A percentile compares a stretch with the other conserved stretches of the same genome.
Conservation (phyloP, 2,329 filamentous ascomycete genomes). For the Gremmenia infestans region DNA sequence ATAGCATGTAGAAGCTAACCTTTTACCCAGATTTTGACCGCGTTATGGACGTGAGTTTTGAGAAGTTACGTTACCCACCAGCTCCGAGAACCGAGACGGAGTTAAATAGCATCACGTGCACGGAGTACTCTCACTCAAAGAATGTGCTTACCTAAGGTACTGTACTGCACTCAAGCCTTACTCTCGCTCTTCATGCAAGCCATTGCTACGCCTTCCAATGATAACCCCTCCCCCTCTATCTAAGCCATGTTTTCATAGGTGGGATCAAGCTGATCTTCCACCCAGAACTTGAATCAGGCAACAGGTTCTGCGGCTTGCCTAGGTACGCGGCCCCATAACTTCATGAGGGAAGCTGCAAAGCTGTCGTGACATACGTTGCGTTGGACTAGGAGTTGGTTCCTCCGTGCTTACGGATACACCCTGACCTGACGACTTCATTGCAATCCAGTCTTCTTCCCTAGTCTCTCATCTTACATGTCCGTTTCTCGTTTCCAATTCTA, state of each 20-base stretch:
- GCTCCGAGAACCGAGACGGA: neutral
- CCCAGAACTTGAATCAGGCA: neutral
- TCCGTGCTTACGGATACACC: slow-evolving; percentile 14
- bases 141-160: no score
- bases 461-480: neutral
- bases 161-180: neutral
- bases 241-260: neutral
- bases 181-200: slow-evolving; percentile 6
- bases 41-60: no score
- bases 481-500: no score
- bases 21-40: neutral
- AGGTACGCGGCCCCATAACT: neutral
- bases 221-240: neutral
- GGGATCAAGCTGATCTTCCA: neutral
- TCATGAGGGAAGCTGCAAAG: neutral
- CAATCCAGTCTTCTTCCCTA: neutral
- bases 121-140: no score
- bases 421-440: neutral
- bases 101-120: neutral
- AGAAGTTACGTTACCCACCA: neutral
- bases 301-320: neutral
- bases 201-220: neutral
- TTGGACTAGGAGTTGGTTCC: slow-evolving; percentile 2
- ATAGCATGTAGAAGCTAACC: neutral
- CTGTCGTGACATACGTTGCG: neutral